Evolutionary conservation across 192 early-diverging fungal genomes (phyloP), one percentile per base, ranked within the genome.

Genomic region (Coemansia guatemalensis): DNA sequence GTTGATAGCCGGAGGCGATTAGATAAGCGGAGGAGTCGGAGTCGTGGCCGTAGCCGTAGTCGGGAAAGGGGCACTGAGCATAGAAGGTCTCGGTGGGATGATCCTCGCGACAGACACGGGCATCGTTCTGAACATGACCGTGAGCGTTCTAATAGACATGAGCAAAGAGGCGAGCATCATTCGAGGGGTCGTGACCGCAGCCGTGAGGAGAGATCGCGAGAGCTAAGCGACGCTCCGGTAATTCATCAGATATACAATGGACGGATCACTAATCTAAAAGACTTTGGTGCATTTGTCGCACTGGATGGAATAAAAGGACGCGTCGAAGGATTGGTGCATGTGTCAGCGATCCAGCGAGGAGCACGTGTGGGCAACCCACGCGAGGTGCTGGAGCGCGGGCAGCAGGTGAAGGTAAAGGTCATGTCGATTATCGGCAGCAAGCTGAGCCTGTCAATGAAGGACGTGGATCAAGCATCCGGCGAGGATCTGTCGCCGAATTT

Each of bases 191-290:
- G 30, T 2, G 51, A 21, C 48, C 54, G 32, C 23, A 51, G 27
- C 25, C 56, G 33, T 14, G 54, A 35, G 20, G 26, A 47, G 23
- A 48, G 53, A 14, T 56, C 67, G 5, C 52, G 23, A 9, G 52
- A n/a, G 14, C 12, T 90, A 17, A 94, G 96, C 57, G 89, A 92
- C 21, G 83, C 81, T 1, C 95, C 97, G 0, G 70, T 96, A 0
- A 73, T 96, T 1, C 95, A 96, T 83, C 94, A 97, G 67, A 95
- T 99, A 26, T 99, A 99, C 71, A 62, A 77, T 26, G 97, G 94
- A 11, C 85, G 77, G 24, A 88, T 97, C 17, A 84, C 89, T 4
- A 92, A 88, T 58, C 82, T 95, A 26, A 92, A 90, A 55, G 93
- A 95, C 39, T 99, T 97, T 86, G 97, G 97, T 18, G 93, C 88